Evolutionary conservation across 345 rosid genomes (phyloP).

Genomic region (Pistacia vera): DNA sequence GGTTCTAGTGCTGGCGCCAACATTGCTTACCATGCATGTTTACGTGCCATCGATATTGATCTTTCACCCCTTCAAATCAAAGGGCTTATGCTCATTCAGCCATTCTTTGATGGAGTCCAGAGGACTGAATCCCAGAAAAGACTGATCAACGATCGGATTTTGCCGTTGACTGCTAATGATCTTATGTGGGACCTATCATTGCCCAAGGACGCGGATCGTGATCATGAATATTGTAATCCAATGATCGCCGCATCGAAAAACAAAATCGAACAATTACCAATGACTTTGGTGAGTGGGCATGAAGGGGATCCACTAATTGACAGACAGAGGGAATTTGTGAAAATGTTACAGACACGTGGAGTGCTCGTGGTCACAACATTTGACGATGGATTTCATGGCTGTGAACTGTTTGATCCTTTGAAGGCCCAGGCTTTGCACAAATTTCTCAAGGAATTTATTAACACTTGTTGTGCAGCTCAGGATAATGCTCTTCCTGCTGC

Average conservation of each 20-base stretch:
- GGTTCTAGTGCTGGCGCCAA: constrained; percentile 82
- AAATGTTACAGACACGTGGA: constrained; percentile 53
- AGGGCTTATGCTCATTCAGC: constrained; percentile 68
- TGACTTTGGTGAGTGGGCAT: constrained; percentile 50
- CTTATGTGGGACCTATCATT: constrained; percentile 71
- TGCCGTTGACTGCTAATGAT: constrained; percentile 58
- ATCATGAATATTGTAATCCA: constrained; percentile 77
- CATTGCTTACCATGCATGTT: constrained; percentile 63
- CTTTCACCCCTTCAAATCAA: constrained; percentile 52
- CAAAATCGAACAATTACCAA: constrained; percentile 55
- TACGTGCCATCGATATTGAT: constrained; percentile 48
- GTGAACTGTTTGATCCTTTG: constrained; percentile 58
- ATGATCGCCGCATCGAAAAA: constrained; percentile 29
- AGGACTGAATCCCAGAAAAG: constrained; percentile 66
- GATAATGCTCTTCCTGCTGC: not conserved
- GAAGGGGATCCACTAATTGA: constrained; percentile 79
- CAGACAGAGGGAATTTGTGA: constrained; percentile 60
- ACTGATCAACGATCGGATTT: constrained; percentile 43
- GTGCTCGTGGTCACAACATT: constrained; percentile 56
- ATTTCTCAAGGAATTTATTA: constrained; percentile 39
- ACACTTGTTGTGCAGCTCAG: not conserved
- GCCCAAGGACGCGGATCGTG: constrained; percentile 67
- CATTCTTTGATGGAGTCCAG: constrained; percentile 63
- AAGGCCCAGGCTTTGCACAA: constrained; percentile 43
- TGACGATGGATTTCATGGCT: constrained; percentile 63